Percentiles rank a stretch among this genome's conserved stretches.
These are phyloP conservation scores for Decorospora gaudefroyi DNA, from an alignment of 2,329 filamentous ascomycete genomes.

Conservation along the genomic window DNA sequence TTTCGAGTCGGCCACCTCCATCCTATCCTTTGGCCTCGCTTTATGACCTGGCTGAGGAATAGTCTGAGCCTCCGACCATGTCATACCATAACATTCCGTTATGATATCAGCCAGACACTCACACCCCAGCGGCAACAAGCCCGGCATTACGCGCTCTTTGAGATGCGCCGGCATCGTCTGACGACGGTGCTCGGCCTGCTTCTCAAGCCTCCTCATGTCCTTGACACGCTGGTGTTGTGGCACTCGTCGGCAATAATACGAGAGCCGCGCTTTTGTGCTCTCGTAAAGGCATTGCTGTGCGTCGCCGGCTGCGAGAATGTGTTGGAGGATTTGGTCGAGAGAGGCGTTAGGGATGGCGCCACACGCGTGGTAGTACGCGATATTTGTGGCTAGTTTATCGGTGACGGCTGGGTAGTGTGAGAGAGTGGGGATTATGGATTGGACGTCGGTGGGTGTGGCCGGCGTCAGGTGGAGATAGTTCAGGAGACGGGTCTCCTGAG, in stretches of 20 bases:
- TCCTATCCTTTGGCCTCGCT: neutral
- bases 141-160: neutral
- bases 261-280: neutral
- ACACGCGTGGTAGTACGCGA: neutral
- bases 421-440: slow-evolving; percentile 7
- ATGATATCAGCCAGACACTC: neutral
- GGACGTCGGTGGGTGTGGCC: slow-evolving; percentile 4
- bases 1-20: neutral
- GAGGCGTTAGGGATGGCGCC: slow-evolving; percentile 1
- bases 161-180: neutral
- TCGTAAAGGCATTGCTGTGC: slow-evolving; percentile 1
- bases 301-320: slow-evolving; percentile 6
- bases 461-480: slow-evolving; percentile 2
- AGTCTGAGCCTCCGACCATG: neutral
- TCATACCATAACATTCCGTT: neutral
- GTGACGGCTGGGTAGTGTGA: neutral
- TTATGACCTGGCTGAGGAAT: neutral
- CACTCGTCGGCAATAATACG: neutral
- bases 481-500: neutral
- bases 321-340: slow-evolving; percentile 5
- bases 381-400: slow-evolving; percentile 10
- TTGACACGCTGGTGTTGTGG: neutral
- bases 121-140: neutral
- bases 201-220: neutral
- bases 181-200: neutral